Base-by-base conservation (phyloP, 192 early-diverging fungal species). In the Gamsiella multidivaricata region DNA sequence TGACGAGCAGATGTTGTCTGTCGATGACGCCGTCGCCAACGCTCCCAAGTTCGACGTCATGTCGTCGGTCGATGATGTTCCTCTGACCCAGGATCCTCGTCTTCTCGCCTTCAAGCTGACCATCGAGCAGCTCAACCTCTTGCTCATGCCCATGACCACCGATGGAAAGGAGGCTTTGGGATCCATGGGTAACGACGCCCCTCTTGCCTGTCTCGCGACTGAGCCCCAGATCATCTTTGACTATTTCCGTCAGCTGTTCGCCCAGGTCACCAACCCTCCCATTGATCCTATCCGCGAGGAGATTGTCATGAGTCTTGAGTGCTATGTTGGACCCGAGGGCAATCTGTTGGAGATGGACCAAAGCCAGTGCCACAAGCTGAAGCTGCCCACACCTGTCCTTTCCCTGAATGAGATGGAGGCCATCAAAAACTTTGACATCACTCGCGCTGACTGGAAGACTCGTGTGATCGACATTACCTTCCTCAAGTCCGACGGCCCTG, bases 241-340 rank as follows among this genome's bases (percentile, higher is more conserved):
- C 65, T 99, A 99, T 85, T 98, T 99, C 83, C 91, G 95, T 43
- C 92, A 99, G 84, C 86, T 98, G 32, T 99, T 99, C 69, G 97
- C 97, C 20, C 97, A 99, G 79, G 97, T 97, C 52, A 96, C 96
- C 53, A 97, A 98, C 81, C 97, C 97, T 62, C 97, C 97, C 3
- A 98, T 99, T 65, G 97, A 99, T 85, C 97, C 97, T 54, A 98
- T 99, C 79, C 95, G 97, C 72, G 96, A 99, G 82, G 92, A 94
- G 62, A 92, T 98, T 69, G 96, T 99, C 86, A 99, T 99, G 97
- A 95, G 94, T 20, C 87, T 97, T 29, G 89, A 91, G 36, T 97
- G 96, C 87, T 95, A 95, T 80, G 85, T 99, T 18, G 97, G 97
- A 23, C 93, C 95, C 6, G 92, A 95, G 74, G 96, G 95, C 45